A percentile compares a stretch with the other conserved stretches of the same genome.
Evolutionary conservation across 345 rosid genomes (phyloP).

Genomic region (Euphorbia peplus): DNA sequence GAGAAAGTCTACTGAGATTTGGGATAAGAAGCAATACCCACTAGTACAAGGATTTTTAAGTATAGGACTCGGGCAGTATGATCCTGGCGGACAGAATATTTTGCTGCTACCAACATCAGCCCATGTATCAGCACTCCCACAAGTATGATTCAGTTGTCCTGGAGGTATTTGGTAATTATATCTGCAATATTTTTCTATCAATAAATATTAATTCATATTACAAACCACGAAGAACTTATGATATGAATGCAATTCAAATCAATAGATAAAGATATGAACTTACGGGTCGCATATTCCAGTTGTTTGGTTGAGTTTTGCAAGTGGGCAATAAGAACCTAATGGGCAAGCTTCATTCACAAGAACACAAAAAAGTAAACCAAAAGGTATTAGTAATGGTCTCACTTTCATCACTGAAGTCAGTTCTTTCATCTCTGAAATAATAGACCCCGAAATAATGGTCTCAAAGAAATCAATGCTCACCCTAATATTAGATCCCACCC

Average conservation of each 20-base stretch:
- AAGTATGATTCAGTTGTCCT: constrained; percentile 60
- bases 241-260: constrained; percentile 7
- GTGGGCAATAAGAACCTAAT: constrained; percentile 77
- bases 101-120: constrained; percentile 57
- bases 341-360: constrained; percentile 67
- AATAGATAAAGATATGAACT: constrained; percentile 31
- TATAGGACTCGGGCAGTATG: constrained; percentile 74
- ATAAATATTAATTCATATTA: constrained; percentile 11
- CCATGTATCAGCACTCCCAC: constrained; percentile 95
- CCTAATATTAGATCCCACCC: no score
- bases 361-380: constrained; percentile 10
- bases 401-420: neutral
- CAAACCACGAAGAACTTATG: constrained; percentile 3
- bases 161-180: constrained; percentile 77
- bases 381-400: constrained; percentile 13
- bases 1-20: constrained; percentile 15
- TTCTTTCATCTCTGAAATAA: neutral
- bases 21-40: constrained; percentile 70
- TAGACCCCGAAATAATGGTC: no score
- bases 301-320: constrained; percentile 63
- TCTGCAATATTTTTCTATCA: constrained; percentile 41
- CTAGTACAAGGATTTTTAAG: constrained; percentile 54
- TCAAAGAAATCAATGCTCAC: no score
- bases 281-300: constrained; percentile 84
- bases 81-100: constrained; percentile 80